These are phyloP conservation scores for Quercus alba DNA, from an alignment of 306 rosid genomes.

Conservation along the genomic window DNA sequence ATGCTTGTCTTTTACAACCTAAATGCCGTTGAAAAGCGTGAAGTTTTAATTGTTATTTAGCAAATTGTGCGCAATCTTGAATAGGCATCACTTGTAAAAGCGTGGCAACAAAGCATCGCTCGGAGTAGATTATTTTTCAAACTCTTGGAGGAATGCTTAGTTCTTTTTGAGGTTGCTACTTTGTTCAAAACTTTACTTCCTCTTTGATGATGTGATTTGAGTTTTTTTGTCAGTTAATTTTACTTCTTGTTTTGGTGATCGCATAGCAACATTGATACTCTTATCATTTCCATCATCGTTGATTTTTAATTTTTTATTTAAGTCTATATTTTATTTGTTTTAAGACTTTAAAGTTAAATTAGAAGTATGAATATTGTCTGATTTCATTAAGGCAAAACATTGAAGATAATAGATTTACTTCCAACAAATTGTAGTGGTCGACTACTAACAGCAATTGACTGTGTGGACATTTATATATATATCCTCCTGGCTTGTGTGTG, in stretches of 20 bases:
- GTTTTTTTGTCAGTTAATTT: not conserved
- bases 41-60: too few species aligned
- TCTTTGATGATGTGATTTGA: constrained; percentile 3
- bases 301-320: not conserved
- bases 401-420: not conserved
- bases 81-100: too few species aligned
- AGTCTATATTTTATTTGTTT: not conserved
- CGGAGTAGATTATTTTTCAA: not conserved
- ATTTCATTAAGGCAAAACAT: too few species aligned
- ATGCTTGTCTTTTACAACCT: too few species aligned
- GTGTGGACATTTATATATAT: too few species aligned
- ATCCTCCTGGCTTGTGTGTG: not conserved
- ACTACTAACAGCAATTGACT: not conserved
- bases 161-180: constrained; percentile 12
- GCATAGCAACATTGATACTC: not conserved
- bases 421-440: not conserved
- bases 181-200: constrained; percentile 8
- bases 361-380: not conserved
- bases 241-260: not conserved
- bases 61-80: too few species aligned
- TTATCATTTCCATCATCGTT: not conserved
- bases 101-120: too few species aligned
- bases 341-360: not conserved
- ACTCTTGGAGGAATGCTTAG: constrained; percentile 34
- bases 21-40: too few species aligned